Evolutionary conservation across 177 flowering plant genomes (phyloP).

Genomic region (Vitis hybrid): DNA sequence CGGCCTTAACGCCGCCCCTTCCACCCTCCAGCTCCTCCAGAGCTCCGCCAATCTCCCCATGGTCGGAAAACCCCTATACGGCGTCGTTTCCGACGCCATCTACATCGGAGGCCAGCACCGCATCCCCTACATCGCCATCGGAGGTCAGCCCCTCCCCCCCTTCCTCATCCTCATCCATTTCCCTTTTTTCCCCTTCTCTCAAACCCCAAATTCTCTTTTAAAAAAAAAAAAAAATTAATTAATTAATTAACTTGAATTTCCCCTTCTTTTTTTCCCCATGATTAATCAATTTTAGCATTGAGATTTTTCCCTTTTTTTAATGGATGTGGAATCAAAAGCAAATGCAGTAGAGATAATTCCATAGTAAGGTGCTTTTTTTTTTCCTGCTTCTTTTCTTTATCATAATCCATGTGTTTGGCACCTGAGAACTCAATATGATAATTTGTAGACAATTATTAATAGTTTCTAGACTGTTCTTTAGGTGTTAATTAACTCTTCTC

Average conservation of each 20-base stretch:
- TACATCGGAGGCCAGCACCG: slow-evolving; percentile 80
- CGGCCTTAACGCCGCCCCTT: slow-evolving; percentile 61
- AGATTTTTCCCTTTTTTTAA: too few relatives aligned
- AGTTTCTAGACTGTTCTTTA: too few relatives aligned
- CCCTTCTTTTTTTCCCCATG: not conserved
- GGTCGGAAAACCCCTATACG: slow-evolving; percentile 92
- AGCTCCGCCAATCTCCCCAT: slow-evolving; percentile 84
- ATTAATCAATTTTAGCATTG: too few relatives aligned
- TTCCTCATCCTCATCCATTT: not conserved
- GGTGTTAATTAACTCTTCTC: too few relatives aligned
- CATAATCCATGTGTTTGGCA: too few relatives aligned
- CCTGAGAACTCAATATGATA: too few relatives aligned
- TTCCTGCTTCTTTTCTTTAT: not conserved
- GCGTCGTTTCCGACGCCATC: slow-evolving; percentile 76
- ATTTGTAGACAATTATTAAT: too few relatives aligned
- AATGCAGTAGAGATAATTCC: too few relatives aligned
- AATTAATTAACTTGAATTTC: not conserved
- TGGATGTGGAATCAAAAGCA: too few relatives aligned
- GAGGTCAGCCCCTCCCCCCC: slow-evolving; percentile 45
- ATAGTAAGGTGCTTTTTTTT: not conserved
- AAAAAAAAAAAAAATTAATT: not conserved
- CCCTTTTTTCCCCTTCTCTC: not conserved
- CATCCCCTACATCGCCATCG: slow-evolving; percentile 78
- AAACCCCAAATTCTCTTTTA: too few relatives aligned
- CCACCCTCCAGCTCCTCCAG: slow-evolving; percentile 79